Percentiles rank a stretch among this genome's conserved stretches.
Conservation (phyloP, 2,329 filamentous ascomycete genomes). For the Sordariomycetes sp. region DNA sequence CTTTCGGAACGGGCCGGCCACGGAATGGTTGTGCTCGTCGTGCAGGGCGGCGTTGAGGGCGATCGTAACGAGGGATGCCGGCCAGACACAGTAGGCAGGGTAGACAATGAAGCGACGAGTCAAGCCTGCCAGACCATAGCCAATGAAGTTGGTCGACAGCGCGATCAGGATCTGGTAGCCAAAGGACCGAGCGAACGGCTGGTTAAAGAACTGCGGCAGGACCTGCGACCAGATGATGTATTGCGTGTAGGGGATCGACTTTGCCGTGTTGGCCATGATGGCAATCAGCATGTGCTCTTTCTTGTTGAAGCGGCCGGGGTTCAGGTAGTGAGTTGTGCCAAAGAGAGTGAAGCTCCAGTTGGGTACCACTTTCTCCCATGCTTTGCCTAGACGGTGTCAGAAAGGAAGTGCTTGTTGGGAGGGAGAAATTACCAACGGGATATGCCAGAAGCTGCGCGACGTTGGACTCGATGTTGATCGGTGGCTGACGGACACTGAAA, state of each 20-base stretch:
- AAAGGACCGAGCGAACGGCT: slow-evolving; percentile 40
- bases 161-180: slow-evolving; percentile 48
- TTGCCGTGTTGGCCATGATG: slow-evolving; percentile 53
- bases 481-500: slow-evolving; percentile 46
- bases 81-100: slow-evolving; percentile 48
- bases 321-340: slow-evolving; percentile 37
- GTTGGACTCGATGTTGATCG: slow-evolving; percentile 44
- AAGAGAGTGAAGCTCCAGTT: slow-evolving; percentile 36
- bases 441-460: slow-evolving; percentile 50
- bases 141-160: slow-evolving; percentile 47
- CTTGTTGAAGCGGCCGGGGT: slow-evolving; percentile 47
- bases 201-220: slow-evolving; percentile 43
- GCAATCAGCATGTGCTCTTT: slow-evolving; percentile 55
- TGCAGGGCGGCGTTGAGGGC: slow-evolving; percentile 46
- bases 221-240: slow-evolving; percentile 46
- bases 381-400: slow-evolving; percentile 28
- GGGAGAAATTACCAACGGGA: slow-evolving; percentile 29
- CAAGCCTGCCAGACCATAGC: slow-evolving; percentile 50
- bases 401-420: slow-evolving; percentile 5
- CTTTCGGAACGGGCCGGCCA: slow-evolving; percentile 30
- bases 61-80: slow-evolving; percentile 43
- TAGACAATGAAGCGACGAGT: slow-evolving; percentile 45
- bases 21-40: slow-evolving; percentile 26
- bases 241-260: slow-evolving; percentile 43
- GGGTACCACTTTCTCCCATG: slow-evolving; percentile 39